These are phyloP conservation scores for Poterioochromonas sp. DNA, from an alignment of 352 stramenopile genomes.

Conservation along the genomic window DNA sequence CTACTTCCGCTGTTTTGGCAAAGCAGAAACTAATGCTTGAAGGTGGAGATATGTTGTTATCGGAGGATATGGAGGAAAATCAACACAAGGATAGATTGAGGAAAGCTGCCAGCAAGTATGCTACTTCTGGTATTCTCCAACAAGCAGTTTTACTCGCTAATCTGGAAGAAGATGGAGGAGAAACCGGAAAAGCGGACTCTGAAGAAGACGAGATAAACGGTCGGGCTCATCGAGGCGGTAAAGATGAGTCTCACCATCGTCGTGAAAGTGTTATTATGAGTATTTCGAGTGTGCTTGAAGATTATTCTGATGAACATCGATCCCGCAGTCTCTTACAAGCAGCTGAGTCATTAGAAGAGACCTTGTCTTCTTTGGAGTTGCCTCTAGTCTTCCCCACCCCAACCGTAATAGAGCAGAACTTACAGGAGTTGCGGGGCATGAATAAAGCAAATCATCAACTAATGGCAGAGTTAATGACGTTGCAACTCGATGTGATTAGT, in stretches of 20 bases:
- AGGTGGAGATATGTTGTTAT: too few species aligned
- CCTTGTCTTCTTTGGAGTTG: background rate
- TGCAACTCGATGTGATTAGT: background rate
- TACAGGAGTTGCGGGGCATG: background rate
- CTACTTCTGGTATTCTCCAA: too few species aligned
- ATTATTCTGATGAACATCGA: background rate
- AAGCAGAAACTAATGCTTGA: too few species aligned
- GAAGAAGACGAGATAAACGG: background rate
- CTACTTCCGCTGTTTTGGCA: background rate
- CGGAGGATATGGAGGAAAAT: background rate
- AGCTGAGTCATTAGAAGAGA: slow-evolving; percentile 1
- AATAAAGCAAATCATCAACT: slow-evolving; percentile 4
- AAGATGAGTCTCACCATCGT: background rate
- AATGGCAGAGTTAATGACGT: background rate
- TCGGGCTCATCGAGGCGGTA: background rate
- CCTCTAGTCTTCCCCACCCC: background rate
- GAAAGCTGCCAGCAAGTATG: background rate
- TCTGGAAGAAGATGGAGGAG: background rate
- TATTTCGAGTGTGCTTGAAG: too few species aligned
- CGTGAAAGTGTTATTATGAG: background rate
- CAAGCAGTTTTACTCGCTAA: too few species aligned
- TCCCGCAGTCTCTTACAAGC: slow-evolving; percentile 7
- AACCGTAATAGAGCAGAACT: background rate
- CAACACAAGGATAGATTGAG: background rate
- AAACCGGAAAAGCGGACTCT: background rate